These are phyloP conservation scores for Hanseniaspora singularis DNA, from an alignment of 805 yeast genomes.

Conservation along the genomic window DNA sequence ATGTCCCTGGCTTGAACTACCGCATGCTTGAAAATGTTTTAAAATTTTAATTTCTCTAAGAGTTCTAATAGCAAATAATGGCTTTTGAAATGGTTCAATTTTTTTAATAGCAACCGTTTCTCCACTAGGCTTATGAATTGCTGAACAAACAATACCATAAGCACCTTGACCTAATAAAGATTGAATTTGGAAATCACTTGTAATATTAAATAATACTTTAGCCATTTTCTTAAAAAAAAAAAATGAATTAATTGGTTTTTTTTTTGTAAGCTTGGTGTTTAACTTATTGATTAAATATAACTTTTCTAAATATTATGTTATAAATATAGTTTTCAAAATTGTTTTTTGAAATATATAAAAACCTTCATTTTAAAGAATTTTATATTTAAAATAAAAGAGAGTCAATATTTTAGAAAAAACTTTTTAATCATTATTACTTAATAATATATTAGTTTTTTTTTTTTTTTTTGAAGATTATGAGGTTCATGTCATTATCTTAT, in stretches of 20 bases:
- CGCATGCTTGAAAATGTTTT: constrained; percentile 54
- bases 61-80: constrained; percentile 81
- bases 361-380: no score
- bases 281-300: no score
- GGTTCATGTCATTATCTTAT: neutral
- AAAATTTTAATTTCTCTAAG: constrained; percentile 78
- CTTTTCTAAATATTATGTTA: no score
- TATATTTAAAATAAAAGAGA: no score
- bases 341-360: no score
- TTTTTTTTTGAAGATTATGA: no score
- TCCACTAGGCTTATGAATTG: constrained; percentile 71
- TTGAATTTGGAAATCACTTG: constrained; percentile 72
- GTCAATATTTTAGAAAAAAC: no score
- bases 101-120: constrained; percentile 92
- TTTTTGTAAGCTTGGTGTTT: neutral
- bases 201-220: constrained; percentile 59
- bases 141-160: constrained; percentile 87
- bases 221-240: neutral
- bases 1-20: constrained; percentile 32
- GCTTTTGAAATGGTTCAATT: constrained; percentile 80
- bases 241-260: neutral
- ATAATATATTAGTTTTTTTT: no score
- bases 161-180: constrained; percentile 93
- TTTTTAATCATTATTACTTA: no score
- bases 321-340: no score